Evolutionary conservation across 495 filamentous ascomycete genomes (phyloP).

Genomic region (Monascus purpureus): DNA sequence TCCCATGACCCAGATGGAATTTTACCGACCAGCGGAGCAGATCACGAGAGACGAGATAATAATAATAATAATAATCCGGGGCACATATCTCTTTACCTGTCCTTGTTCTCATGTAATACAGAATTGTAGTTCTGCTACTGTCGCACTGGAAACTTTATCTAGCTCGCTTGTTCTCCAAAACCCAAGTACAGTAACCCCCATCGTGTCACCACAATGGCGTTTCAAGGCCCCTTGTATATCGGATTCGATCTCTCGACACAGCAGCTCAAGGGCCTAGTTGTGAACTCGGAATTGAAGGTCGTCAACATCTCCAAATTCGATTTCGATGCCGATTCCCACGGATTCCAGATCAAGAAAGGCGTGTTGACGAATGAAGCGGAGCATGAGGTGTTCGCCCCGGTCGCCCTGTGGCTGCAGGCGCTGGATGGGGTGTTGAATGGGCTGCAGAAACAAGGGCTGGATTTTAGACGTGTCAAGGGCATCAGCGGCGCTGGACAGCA

Average conservation of each 20-base stretch:
- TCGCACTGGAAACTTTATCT: too few relatives aligned
- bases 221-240: conserved; percentile 55
- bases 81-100: too few relatives aligned
- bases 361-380: conserved; percentile 68
- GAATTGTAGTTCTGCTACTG: too few relatives aligned
- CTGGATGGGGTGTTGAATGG: conserved; percentile 68
- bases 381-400: conserved; percentile 80
- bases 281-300: conserved; percentile 50
- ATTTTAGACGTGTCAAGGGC: conserved; percentile 63
- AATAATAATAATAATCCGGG: too few relatives aligned
- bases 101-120: too few relatives aligned
- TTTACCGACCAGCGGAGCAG: too few relatives aligned
- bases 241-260: conserved; percentile 96
- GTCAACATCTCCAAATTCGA: conserved; percentile 40
- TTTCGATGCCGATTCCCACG: conserved; percentile 58
- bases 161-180: neutral
- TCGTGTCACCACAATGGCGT: conserved; percentile 13
- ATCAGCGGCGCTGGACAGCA: conserved; percentile 91
- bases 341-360: conserved; percentile 70
- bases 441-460: conserved; percentile 56
- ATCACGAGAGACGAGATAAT: too few relatives aligned
- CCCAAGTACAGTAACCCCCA: neutral
- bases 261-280: conserved; percentile 82
- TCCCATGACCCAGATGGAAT: too few relatives aligned
- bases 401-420: conserved; percentile 89